Evolutionary conservation across 495 filamentous ascomycete genomes (phyloP), one percentile per base, ranked within the genome.

Genomic region (Bryoglossum gracile): DNA sequence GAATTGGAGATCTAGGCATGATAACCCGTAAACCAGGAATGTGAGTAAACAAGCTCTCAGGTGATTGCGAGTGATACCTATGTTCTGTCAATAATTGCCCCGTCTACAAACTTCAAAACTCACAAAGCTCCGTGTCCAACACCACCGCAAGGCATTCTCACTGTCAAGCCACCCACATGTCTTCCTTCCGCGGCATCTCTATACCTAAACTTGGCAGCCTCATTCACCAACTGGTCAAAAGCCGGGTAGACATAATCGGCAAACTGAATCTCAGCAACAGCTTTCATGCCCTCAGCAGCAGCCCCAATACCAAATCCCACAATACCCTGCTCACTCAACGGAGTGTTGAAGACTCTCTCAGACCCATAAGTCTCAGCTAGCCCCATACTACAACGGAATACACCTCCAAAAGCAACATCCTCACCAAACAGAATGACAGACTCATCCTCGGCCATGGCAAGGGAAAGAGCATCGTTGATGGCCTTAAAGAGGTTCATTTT

Each of bases 191-290:
- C 66, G 0, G 89, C 91, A 62, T 91, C 86, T 42, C 91, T 75
- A 66, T 91, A 98, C 45, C 92, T 71, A 53, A 87, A 86, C 69
- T 97, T 98, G 41, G 89, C 88, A 2, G 89, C 90, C 66, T 98
- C 92, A 61, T 97, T 97, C 53, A 97, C 90, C 32, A 98, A 74
- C 75, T 98, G 92, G 61, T 98, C 92, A 55, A 97, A 97, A 1
- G 92, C 89, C 2, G 92, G 92, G 65, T 83, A 97, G 34, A 98
- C 82, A 64, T 98, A 98, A 66, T 98, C 92, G 28, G 92, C 94
- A 60, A 98, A 98, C 66, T 98, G 92, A 43, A 98, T 92, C 68
- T 98, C 92, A 1, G 94, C 91, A 14, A 98, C 79, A 0, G 92
- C 86, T 43, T 84, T 86, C 85, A 95, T 88, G 4, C 92, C 92